A percentile compares a stretch with the other conserved stretches of the same genome.
phyloP scores from a whole-genome alignment of 345 rosid species.

The Pistacia vera region DNA sequence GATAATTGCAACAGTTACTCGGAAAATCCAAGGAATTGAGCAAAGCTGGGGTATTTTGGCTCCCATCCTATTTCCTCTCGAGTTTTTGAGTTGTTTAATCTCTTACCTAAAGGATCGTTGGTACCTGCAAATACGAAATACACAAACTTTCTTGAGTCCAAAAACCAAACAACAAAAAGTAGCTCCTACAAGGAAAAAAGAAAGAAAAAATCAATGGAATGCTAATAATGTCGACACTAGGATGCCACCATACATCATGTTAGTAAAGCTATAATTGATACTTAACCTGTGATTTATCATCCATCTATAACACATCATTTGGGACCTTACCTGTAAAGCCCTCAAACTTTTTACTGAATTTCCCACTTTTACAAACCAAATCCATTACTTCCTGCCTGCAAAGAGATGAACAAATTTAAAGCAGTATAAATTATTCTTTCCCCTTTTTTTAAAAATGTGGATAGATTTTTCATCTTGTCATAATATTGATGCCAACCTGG shows the following conservation, averaged over 20 bases:
- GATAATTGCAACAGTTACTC: slow-evolving; percentile 26
- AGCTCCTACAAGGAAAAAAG: not conserved
- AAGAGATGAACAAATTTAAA: slow-evolving; percentile 1
- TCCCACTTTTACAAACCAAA: slow-evolving; percentile 73
- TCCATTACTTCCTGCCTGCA: slow-evolving; percentile 95
- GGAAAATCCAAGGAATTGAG: slow-evolving; percentile 63
- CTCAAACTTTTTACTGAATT: slow-evolving; percentile 64
- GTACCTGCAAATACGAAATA: slow-evolving; percentile 60
- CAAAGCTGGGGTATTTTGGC: slow-evolving; percentile 84
- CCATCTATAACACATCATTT: not conserved
- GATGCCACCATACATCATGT: not conserved
- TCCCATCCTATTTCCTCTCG: slow-evolving; percentile 84
- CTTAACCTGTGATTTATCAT: not conserved
- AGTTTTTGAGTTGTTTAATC: slow-evolving; percentile 76
- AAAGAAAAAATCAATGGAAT: not conserved
- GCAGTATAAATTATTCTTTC: not conserved
- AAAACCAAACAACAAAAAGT: not conserved
- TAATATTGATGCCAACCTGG: slow-evolving; percentile 56
- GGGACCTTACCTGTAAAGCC: slow-evolving; percentile 70
- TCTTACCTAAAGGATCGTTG: slow-evolving; percentile 81
- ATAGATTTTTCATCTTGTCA: not conserved
- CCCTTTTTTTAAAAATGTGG: not conserved
- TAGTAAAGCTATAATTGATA: slow-evolving; percentile 4
- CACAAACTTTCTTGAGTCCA: not conserved
- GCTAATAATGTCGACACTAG: not conserved